These are phyloP conservation scores for Malassezia nana DNA, from an alignment of 1,284 basidiomycete genomes.

Conservation along the genomic window DNA sequence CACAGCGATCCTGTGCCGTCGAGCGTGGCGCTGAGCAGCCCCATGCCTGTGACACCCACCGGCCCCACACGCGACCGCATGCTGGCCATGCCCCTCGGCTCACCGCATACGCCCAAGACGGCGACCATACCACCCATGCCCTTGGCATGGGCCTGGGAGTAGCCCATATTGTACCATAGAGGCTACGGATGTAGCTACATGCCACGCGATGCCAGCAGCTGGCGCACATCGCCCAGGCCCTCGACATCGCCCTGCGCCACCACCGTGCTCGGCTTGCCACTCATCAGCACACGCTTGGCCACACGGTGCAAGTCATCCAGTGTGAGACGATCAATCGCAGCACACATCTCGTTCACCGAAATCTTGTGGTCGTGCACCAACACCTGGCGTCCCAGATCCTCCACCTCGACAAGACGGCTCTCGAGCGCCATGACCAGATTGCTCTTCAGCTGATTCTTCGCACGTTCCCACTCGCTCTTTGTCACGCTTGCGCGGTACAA, in stretches of 20 bases:
- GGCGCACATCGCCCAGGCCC: slow-evolving; percentile 35
- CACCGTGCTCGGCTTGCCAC: slow-evolving; percentile 34
- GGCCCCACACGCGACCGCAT: background rate
- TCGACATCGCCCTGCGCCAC: slow-evolving; percentile 40
- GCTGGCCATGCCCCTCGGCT: background rate
- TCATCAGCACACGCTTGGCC: slow-evolving; percentile 61
- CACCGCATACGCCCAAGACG: background rate
- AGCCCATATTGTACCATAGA: background rate
- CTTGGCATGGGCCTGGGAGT: background rate
- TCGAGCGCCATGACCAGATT: slow-evolving; percentile 92
- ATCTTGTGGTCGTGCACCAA: slow-evolving; percentile 84
- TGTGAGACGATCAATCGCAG: slow-evolving; percentile 72
- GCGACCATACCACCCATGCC: background rate
- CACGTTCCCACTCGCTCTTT: slow-evolving; percentile 64
- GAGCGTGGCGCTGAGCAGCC: slow-evolving; percentile 4
- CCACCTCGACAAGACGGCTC: slow-evolving; percentile 66
- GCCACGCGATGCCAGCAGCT: slow-evolving; percentile 28
- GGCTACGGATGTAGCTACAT: slow-evolving; percentile 13
- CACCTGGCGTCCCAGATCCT: slow-evolving; percentile 59
- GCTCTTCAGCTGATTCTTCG: slow-evolving; percentile 91
- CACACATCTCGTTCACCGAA: slow-evolving; percentile 80
- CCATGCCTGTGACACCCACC: slow-evolving; percentile 5
- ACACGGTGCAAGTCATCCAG: slow-evolving; percentile 63
- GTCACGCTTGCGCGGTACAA: slow-evolving; percentile 53
- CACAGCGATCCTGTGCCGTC: background rate